Base-by-base conservation (phyloP, 257 asterid species). In the Dorcoceras hygrometricum region DNA sequence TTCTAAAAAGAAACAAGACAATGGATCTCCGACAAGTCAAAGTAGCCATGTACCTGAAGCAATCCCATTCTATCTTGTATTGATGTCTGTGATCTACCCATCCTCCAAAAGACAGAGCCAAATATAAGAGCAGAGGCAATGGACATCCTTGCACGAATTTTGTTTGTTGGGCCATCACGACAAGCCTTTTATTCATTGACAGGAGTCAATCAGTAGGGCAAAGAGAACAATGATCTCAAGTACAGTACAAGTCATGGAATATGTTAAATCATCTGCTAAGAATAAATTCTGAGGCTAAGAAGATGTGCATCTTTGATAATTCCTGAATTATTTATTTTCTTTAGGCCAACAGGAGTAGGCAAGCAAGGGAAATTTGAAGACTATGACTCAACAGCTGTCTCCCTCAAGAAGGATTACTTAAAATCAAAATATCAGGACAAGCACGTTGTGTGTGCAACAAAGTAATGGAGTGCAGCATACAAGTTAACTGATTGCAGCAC, bases 61-160 rank as follows among this genome's bases (percentile, higher is more conserved):
- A 90, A 78, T 73, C 99, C 99, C 92, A 86, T 75, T 77, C 99
- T 83, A 76, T 93, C 99, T 80, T 88, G 99, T 78, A 90, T 90
- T 39, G 97, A 86, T 29, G 97, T 85, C 79, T 93, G 99, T 26
- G 96, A 90, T 74, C 79, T 82, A 70, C 95, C 97, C 92, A 90
- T 93, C 77, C 97, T 88, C 99, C 99, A 93, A 83, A 93, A 93
- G 69, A 93, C 94, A 55, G 97, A 93, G 69, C 99, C 99, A 81
- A 93, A 90, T 82, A 93, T 90, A 69, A 90, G 76, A 66, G 96
- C 99, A 62, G 97, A 93, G 58, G 99, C 95, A 51, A 93, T 62
- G 14, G 99, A 93, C 99, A 93, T 93, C 79, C 96, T 88, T 60
- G 96, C 85, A 77, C 99, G 84, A 77, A 93, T 92, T 87, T 85